A percentile compares a stretch with the other conserved stretches of the same genome.
Evolutionary conservation across 2,329 filamentous ascomycete genomes (phyloP).

Genomic region (Sporothrix pseudoabietina): DNA sequence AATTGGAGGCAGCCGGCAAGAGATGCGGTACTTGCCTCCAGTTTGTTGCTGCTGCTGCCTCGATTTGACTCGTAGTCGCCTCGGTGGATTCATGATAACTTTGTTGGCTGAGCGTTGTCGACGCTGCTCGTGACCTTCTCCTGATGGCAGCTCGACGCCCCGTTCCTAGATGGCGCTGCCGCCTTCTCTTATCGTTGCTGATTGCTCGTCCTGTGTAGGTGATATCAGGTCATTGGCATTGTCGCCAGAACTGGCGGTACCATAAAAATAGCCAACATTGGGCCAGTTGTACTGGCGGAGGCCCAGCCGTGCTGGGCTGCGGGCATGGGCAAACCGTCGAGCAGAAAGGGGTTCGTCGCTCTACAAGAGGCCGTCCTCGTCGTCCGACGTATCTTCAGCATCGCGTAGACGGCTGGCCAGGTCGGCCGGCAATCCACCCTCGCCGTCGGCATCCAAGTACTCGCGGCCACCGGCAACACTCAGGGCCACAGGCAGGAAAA

Average conservation of each 20-base stretch:
- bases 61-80: constrained; percentile 7
- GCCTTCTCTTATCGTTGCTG: neutral
- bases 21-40: neutral
- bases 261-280: neutral
- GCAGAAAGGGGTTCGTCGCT: neutral
- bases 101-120: neutral
- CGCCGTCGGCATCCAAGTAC: constrained; percentile 83
- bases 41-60: neutral
- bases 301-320: neutral
- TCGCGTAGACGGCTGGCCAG: constrained; percentile 60
- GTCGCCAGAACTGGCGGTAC: neutral
- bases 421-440: constrained; percentile 88
- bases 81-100: neutral
- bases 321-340: neutral
- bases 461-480: constrained; percentile 84
- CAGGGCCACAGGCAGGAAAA: constrained; percentile 88
- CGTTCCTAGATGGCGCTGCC: constrained; percentile 26
- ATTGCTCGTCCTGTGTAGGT: neutral
- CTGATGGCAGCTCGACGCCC: neutral
- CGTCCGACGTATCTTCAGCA: constrained; percentile 79
- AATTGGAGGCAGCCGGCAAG: neutral
- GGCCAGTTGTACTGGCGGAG: constrained; percentile 16
- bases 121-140: neutral
- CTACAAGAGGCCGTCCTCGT: constrained; percentile 50
- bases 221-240: neutral